These are phyloP conservation scores for Geotrichum ghanense DNA, from an alignment of 805 yeast genomes.

Conservation along the genomic window DNA sequence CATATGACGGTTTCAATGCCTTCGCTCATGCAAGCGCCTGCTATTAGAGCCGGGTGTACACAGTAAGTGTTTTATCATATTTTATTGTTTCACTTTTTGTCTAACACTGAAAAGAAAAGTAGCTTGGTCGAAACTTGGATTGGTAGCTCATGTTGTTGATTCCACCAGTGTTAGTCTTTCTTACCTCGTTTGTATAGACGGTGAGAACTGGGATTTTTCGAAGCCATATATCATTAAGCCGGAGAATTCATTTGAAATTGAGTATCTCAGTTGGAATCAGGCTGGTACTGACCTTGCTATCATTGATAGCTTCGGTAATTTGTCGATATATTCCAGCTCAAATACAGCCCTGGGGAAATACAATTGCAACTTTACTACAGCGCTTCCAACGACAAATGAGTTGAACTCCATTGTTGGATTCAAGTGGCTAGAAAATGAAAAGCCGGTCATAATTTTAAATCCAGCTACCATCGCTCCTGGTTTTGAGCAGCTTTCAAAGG, in stretches of 20 bases:
- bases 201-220: constrained; percentile 69
- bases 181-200: constrained; percentile 63
- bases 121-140: constrained; percentile 79
- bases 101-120: constrained; percentile 22
- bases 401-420: constrained; percentile 34
- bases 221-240: constrained; percentile 33
- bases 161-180: constrained; percentile 39
- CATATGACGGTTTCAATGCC: too few species aligned
- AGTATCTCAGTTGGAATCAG: constrained; percentile 56
- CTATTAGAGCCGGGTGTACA: background rate
- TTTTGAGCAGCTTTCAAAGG: constrained; percentile 8
- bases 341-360: constrained; percentile 11
- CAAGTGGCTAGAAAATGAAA: constrained; percentile 68
- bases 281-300: constrained; percentile 74
- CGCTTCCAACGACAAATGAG: constrained; percentile 15
- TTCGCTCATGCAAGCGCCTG: background rate
- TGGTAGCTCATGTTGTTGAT: constrained; percentile 56
- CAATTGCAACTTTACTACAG: constrained; percentile 16
- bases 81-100: background rate
- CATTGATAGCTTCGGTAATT: constrained; percentile 38
- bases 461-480: constrained; percentile 37
- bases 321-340: constrained; percentile 23
- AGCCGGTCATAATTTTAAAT: constrained; percentile 47
- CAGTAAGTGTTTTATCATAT: background rate
- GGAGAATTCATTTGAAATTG: constrained; percentile 12